Base-by-base conservation (phyloP, 2,329 filamentous ascomycete genomes). In the Colletotrichum coccodes region DNA sequence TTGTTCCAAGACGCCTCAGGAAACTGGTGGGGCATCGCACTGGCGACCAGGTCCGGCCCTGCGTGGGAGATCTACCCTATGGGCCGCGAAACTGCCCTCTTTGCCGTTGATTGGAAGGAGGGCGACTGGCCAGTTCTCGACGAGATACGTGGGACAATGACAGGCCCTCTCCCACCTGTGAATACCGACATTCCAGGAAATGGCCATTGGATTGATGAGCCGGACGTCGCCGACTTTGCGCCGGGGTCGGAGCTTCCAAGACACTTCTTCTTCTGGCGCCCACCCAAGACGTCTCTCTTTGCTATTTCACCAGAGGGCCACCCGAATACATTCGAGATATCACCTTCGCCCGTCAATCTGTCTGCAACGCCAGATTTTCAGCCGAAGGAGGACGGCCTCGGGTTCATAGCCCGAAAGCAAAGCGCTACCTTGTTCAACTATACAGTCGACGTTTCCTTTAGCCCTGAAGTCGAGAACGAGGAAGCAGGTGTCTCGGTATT, bases 401-500 rank as follows among this genome's bases (percentile, higher is more conserved):
- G 86, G 0, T 88, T 90, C 60, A 78, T 90, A 21, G 84, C 83
- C 0, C 80, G 85, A 3, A 80, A 87, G 4, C 87, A 90, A 72
- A 85, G 84, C 11, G 83, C 89, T 70, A 86, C 86, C 0, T 75
- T 87, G 1, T 89, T 89, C 74, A 83, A 78, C 0, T 89, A 81
- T 73, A 80, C 77, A 59, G 80, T 86, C 8, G 79, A 85, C 68
- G 56, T 89, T 1, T 76, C 79, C 8, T 88, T 84, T 70, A 61
- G 72, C 0, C 83, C 86, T 0, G 72, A 74, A 0, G 65, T 66
- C 0, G 52, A 73, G 0, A 80, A 81, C 0, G 82, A 86, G 64
- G 87, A 89, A 75, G 84, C 85, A 1, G 87, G 87, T 1, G 78
- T 89, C 7, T 84, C 83, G 0, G 79, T 83, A 0, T 89, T 89